A percentile compares a stretch with the other conserved stretches of the same genome.
These are phyloP conservation scores for Pezicula neosporulosa DNA, from an alignment of 2,329 filamentous ascomycete genomes.

Conservation along the genomic window DNA sequence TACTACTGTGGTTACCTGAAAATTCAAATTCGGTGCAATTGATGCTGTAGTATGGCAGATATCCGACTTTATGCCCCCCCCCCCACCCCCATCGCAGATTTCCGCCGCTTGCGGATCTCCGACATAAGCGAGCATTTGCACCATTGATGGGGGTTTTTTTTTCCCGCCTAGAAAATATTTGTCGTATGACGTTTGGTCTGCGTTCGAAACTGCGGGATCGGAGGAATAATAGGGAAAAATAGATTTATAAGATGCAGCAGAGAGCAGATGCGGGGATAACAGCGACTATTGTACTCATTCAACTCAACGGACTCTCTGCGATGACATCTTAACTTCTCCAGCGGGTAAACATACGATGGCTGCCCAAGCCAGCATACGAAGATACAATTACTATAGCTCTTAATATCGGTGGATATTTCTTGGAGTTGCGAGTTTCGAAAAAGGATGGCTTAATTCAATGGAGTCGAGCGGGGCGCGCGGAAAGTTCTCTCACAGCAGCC, in stretches of 20 bases:
- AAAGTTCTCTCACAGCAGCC: conserved; percentile 31
- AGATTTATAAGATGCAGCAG: background rate
- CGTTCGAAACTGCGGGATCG: too few species aligned
- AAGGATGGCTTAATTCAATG: conserved; percentile 32
- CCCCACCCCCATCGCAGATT: background rate
- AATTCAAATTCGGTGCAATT: too few species aligned
- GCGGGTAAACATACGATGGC: conserved; percentile 39
- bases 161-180: too few species aligned
- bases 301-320: background rate
- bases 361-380: conserved; percentile 33
- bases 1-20: too few species aligned
- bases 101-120: background rate
- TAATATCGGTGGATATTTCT: conserved; percentile 37
- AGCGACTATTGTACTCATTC: background rate
- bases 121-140: background rate
- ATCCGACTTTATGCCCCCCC: background rate
- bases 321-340: conserved; percentile 14
- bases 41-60: background rate
- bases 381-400: conserved; percentile 38
- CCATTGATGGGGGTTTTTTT: background rate
- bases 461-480: conserved; percentile 36
- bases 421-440: conserved; percentile 36
- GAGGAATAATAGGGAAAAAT: too few species aligned
- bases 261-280: background rate
- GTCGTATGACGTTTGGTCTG: too few species aligned